Conservation (phyloP, 352 stramenopile genomes). For the Phytophthora pseudosyringae region DNA sequence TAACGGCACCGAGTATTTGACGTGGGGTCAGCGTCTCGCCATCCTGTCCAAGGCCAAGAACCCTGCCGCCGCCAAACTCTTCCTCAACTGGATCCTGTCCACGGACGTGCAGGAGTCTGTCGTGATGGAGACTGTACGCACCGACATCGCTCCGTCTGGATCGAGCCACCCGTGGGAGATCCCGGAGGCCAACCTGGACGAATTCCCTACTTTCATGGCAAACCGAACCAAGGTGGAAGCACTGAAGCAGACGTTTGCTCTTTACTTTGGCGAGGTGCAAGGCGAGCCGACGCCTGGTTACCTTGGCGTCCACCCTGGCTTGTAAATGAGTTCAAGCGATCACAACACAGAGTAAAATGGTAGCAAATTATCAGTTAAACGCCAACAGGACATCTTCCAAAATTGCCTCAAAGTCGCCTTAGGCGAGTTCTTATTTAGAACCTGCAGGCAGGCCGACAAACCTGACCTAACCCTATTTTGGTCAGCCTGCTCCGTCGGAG, state of each 20-base stretch:
- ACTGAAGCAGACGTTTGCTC: slow-evolving; percentile 47
- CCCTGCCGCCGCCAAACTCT: slow-evolving; percentile 57
- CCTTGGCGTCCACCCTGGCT: slow-evolving; percentile 48
- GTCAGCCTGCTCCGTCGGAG: too few relatives aligned
- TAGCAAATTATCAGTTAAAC: too few relatives aligned
- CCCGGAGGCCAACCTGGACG: slow-evolving; percentile 32
- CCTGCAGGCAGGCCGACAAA: too few relatives aligned
- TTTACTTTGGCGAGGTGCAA: slow-evolving; percentile 67
- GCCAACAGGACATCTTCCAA: too few relatives aligned
- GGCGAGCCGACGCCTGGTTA: slow-evolving; percentile 45
- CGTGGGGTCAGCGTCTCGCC: slow-evolving; percentile 60
- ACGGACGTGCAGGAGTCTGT: slow-evolving; percentile 43
- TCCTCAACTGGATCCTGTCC: slow-evolving; percentile 61
- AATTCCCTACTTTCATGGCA: slow-evolving; percentile 57
- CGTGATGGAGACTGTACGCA: slow-evolving; percentile 37
- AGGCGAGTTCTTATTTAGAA: too few relatives aligned
- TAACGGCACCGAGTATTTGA: slow-evolving; percentile 42
- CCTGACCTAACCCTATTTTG: too few relatives aligned
- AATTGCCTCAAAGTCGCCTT: too few relatives aligned
- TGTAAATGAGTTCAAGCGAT: slow-evolving; percentile 28
- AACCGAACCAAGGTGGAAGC: slow-evolving; percentile 59
- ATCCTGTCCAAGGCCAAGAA: slow-evolving; percentile 67
- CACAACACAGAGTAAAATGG: too few relatives aligned
- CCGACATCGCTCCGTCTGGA: slow-evolving; percentile 19
- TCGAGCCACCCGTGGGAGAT: slow-evolving; percentile 45